These are phyloP conservation scores for Hymenoscyphus linearis DNA, from an alignment of 2,329 filamentous ascomycete species.

Conservation along the genomic window DNA sequence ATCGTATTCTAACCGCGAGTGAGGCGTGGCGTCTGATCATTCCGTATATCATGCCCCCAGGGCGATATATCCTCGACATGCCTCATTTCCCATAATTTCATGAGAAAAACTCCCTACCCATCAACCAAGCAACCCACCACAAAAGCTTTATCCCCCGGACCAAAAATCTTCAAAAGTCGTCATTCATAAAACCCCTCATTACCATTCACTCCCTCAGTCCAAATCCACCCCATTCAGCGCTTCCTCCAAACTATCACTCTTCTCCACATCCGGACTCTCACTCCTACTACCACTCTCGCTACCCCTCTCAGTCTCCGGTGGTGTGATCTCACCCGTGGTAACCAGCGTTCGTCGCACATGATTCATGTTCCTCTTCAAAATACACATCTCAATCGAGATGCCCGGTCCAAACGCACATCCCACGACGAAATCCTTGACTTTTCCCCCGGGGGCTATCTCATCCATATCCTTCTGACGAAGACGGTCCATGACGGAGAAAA, in stretches of 20 bases:
- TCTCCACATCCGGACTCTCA: constrained; percentile 19
- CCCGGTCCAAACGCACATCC: constrained; percentile 68
- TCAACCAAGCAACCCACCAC: no score
- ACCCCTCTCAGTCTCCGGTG: constrained; percentile 27
- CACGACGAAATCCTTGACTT: constrained; percentile 53
- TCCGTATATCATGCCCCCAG: no score
- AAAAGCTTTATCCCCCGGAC: no score
- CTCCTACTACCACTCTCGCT: constrained; percentile 25
- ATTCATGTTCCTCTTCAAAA: constrained; percentile 44
- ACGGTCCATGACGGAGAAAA: constrained; percentile 61
- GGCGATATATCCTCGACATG: no score
- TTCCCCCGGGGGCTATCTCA: constrained; percentile 44
- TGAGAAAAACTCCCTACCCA: no score
- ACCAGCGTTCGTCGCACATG: constrained; percentile 24
- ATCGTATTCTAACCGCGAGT: no score
- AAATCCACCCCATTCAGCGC: constrained; percentile 30
- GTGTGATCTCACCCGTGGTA: constrained; percentile 26
- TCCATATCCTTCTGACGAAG: constrained; percentile 58
- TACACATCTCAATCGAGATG: constrained; percentile 62
- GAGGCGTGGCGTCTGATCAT: no score
- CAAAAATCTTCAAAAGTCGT: no score
- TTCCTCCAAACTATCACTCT: constrained; percentile 26
- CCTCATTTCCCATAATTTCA: no score
- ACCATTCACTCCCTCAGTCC: constrained; percentile 24
- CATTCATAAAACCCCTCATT: neutral